Base-by-base conservation (phyloP, 192 early-diverging fungal species). In the Allomyces javanicus region DNA sequence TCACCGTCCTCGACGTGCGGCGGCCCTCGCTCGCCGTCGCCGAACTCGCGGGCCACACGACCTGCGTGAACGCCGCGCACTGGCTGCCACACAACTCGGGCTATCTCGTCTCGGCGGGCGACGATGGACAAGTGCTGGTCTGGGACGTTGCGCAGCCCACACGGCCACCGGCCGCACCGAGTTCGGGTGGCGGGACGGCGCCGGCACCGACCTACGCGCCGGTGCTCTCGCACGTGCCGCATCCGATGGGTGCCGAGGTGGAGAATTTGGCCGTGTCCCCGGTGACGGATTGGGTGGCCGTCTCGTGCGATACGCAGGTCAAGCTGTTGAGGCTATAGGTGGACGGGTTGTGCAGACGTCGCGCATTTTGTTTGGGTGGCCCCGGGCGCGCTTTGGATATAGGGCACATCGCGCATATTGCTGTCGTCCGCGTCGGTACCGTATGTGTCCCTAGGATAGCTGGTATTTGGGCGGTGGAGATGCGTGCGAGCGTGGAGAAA, bases 1-100 rank as follows among this genome's bases (percentile, higher is more conserved):
- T 97, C 11, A 85, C 87, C 40, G 83, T 99, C 65, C 71, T 99
- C 50, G 96, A 99, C 76, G 82, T 94, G 40, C 86, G 96, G 43
- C 86, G 84, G 19, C 96, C 96, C 9, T 89, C 90, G 12, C 77
- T 88, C 1, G 87, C 94, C 3, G 82, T 99, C 7, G 74, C 81
- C 21, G 87, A 97, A 70, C 77, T 99, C 33, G 74, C 75, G 22
- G 87, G 86, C 21, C 96, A 96, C 71, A 79, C 76, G 14, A 83
- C 77, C 1, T 74, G 80, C 17, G 85, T 99, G 27, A 91, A 93
- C 65, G 85, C 88, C 22, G 77, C 96, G 24, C 78, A 80, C 17
- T 99, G 96, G 96, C 84, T 88, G 61, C 93, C 96, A 3, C 77
- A 87, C 65, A 82, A 86, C 40, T 72, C 81, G 43, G 79, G 78